These are phyloP conservation scores for Moricandia arvensis DNA, from an alignment of 345 rosid genomes.

Conservation along the genomic window DNA sequence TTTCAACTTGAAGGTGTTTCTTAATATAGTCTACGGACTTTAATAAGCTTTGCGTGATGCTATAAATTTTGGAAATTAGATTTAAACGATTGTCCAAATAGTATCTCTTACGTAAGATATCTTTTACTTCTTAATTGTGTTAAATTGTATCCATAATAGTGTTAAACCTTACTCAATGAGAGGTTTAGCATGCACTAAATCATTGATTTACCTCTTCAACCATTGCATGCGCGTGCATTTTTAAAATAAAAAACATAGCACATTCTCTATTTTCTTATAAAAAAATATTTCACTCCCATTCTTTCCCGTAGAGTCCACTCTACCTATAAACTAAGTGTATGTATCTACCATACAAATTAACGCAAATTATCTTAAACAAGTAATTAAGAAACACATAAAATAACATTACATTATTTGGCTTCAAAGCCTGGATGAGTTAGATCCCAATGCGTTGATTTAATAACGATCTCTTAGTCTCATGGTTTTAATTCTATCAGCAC, in stretches of 20 bases:
- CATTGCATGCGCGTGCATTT: constrained; percentile 23
- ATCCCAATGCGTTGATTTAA: neutral
- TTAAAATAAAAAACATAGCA: neutral
- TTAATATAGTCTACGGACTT: neutral
- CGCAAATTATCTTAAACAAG: neutral
- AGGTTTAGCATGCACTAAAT: constrained; percentile 21
- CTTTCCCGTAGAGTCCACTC: neutral
- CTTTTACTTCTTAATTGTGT: neutral
- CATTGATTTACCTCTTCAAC: neutral
- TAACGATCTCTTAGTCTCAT: neutral
- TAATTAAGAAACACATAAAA: neutral
- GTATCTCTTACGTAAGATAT: neutral
- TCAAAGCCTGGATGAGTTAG: neutral
- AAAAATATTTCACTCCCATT: neutral
- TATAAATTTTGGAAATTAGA: neutral
- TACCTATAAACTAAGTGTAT: neutral
- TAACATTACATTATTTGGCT: neutral
- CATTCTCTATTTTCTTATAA: neutral
- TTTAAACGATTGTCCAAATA: neutral
- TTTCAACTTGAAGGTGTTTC: neutral
- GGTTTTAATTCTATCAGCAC: neutral
- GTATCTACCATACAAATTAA: neutral
- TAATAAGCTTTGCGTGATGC: neutral
- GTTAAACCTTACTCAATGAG: constrained; percentile 12
- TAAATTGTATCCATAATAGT: neutral